Conservation (phyloP, 768 basidiomycete species). For the Mycena leptocephala region DNA sequence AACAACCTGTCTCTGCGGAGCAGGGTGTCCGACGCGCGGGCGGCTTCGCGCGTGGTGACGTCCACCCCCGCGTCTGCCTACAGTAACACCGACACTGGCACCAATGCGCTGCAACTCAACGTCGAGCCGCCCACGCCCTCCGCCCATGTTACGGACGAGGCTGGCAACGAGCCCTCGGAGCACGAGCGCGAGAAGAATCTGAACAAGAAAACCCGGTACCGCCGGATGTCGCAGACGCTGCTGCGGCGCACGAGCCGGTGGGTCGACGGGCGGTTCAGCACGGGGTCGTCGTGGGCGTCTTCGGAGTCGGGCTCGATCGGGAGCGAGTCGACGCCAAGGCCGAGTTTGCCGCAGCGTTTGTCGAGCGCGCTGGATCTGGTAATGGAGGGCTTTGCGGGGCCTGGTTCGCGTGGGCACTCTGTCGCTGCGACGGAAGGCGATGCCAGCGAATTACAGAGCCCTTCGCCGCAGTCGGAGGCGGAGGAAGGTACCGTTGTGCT, state of each 20-base stretch:
- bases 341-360: slow-evolving; percentile 57
- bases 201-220: slow-evolving; percentile 43
- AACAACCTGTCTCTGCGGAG: slow-evolving; percentile 26
- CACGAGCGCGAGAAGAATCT: slow-evolving; percentile 45
- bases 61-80: slow-evolving; percentile 15
- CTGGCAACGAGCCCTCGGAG: slow-evolving; percentile 7
- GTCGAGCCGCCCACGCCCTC: slow-evolving; percentile 61
- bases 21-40: slow-evolving; percentile 1
- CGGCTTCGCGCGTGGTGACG: neutral
- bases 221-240: slow-evolving; percentile 66
- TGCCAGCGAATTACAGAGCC: no score
- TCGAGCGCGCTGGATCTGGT: slow-evolving; percentile 62
- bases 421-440: slow-evolving; percentile 1
- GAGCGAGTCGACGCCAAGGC: slow-evolving; percentile 23
- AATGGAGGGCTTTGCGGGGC: slow-evolving; percentile 55
- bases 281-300: slow-evolving; percentile 26
- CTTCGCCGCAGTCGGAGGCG: slow-evolving; percentile 5
- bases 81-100: no score
- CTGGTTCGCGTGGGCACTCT: neutral
- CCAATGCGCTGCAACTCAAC: slow-evolving; percentile 52
- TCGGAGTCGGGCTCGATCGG: slow-evolving; percentile 31
- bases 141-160: neutral
- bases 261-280: slow-evolving; percentile 69
- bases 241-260: slow-evolving; percentile 73
- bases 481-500: slow-evolving; percentile 2